Base-by-base conservation (phyloP, 1,284 basidiomycete species). In the Ustilago cynodontis region DNA sequence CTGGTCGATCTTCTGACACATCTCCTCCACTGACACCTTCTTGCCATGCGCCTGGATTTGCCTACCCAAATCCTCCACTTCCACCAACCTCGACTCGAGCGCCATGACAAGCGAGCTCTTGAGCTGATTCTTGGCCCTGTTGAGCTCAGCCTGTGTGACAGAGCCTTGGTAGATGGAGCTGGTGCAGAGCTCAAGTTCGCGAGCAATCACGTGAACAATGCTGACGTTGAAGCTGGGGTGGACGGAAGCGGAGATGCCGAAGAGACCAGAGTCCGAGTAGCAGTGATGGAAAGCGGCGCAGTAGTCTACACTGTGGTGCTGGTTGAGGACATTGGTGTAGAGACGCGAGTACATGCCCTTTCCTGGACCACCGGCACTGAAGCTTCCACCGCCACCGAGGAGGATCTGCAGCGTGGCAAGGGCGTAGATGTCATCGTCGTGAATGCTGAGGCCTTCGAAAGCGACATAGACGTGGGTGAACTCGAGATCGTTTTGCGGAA, bases 261-360 rank as follows among this genome's bases (percentile, higher is more conserved):
- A 98, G 13, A 99, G 89, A 1, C 94, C 94, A 29, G 93, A 93
- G 87, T 98, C 95, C 66, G 92, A 91, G 87, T 98, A 99, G 84
- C 96, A 96, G 87, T 98, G 95, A 86, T 98, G 94, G 91, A 98
- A 98, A 29, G 94, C 93, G n/a, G 94, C 92, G 86, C 95, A 98
- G 86, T 95, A 94, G 87, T 99, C 96, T 83, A 99, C 91, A 82
- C 94, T 92, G 70, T 95, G 91, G 88, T 94, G 93, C 84, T 94
- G 93, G 86, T 98, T 98, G 72, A 99, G 91, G 78, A 99, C 94
- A 85, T 95, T 92, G n/a, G 94, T 96, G 88, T 98, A 98, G 59
- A 98, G 88, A 20, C 96, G 92, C 41, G 94, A 95, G 89, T 98
- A 98, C 95, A 99, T 98, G 81, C 96, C 97, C 88, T 99, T 99